A percentile compares a stretch with the other conserved stretches of the same genome.
Conservation (phyloP, 306 rosid genomes). For the Senna siamea region DNA sequence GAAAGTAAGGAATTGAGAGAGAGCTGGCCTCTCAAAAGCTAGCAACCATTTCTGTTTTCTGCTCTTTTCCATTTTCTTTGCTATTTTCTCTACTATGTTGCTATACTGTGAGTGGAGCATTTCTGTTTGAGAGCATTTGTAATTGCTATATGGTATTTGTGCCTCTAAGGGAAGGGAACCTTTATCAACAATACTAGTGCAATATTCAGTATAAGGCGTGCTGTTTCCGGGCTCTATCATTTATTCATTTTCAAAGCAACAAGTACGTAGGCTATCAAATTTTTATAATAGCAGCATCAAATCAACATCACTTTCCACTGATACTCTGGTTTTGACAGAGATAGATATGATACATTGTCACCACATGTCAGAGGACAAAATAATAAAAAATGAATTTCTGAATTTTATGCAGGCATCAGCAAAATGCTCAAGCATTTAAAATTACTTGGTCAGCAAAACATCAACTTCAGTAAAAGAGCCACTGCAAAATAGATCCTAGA, state of each 20-base stretch:
- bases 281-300: neutral
- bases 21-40: too few relatives aligned
- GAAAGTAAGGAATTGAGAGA: too few relatives aligned
- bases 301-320: slow-evolving; percentile 9
- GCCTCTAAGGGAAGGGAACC: too few relatives aligned
- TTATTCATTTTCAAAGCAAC: neutral
- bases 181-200: too few relatives aligned
- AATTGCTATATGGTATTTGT: too few relatives aligned
- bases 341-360: neutral
- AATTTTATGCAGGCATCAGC: neutral
- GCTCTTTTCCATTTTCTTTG: too few relatives aligned
- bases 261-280: neutral
- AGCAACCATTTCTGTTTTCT: too few relatives aligned
- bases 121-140: too few relatives aligned
- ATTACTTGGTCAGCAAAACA: neutral
- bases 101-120: too few relatives aligned
- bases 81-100: too few relatives aligned
- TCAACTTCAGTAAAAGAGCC: neutral
- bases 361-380: neutral
- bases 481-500: neutral
- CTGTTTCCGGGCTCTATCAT: too few relatives aligned
- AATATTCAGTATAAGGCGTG: too few relatives aligned
- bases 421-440: neutral
- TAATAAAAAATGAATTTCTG: neutral
- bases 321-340: slow-evolving; percentile 6